Conservation (phyloP, 441 rosid species). For the Adansonia madagascariensis region DNA sequence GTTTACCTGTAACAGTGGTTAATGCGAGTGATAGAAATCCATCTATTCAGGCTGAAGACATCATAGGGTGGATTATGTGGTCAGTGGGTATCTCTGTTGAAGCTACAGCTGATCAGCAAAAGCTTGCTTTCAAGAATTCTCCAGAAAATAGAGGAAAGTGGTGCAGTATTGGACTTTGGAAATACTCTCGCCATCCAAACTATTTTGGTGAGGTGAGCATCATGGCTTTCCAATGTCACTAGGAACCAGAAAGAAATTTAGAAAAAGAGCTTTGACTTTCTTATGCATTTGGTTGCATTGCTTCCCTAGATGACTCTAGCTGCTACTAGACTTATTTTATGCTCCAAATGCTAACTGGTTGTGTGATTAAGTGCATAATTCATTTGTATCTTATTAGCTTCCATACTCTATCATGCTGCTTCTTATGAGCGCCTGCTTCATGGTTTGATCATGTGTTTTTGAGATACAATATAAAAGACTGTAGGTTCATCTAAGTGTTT, state of each 20-base stretch:
- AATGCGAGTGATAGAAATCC: constrained; percentile 80
- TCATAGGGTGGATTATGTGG: constrained; percentile 92
- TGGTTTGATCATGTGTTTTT: constrained; percentile 6
- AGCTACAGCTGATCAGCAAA: constrained; percentile 87
- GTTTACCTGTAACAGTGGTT: constrained; percentile 85
- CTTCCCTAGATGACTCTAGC: constrained; percentile 14
- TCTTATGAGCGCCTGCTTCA: neutral
- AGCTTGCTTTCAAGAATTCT: constrained; percentile 70
- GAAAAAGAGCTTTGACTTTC: constrained; percentile 1
- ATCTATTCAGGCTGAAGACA: constrained; percentile 59
- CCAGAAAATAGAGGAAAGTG: constrained; percentile 81
- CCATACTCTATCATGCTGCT: neutral
- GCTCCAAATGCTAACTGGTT: neutral
- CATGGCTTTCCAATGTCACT: constrained; percentile 15
- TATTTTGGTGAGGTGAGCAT: constrained; percentile 90
- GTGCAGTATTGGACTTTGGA: constrained; percentile 89
- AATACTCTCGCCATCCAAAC: constrained; percentile 88
- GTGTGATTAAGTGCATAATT: neutral
- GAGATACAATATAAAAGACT: neutral
- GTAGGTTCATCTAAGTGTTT: constrained; percentile 15
- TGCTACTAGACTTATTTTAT: neutral
- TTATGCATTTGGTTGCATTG: constrained; percentile 7
- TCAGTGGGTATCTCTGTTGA: constrained; percentile 60
- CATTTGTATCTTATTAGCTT: neutral
- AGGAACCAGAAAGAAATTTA: constrained; percentile 4